Base-by-base conservation (phyloP, 768 basidiomycete genomes). In the Termitomyces sp. region DNA sequence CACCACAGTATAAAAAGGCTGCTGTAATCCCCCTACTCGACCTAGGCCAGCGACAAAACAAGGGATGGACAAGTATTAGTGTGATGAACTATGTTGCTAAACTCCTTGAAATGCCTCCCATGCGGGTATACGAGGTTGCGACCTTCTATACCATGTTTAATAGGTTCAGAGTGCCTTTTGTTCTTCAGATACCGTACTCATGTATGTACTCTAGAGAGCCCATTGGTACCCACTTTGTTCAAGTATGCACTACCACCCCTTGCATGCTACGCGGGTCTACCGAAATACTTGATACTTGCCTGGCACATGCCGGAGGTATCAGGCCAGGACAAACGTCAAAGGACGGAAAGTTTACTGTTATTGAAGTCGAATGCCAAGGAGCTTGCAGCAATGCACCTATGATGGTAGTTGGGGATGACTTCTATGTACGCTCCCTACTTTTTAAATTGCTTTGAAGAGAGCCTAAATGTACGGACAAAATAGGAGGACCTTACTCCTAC, bases 61-160 rank as follows among this genome's bases (percentile, higher is more conserved):
- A 96, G 64, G 93, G 92, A 65, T 99, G 93, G 92, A 98, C 96
- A 26, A 94, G 90, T 70, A 96, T 99, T 63, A 93, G 90, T 66
- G 94, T 96, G 60, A 99, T 99, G 97, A 98, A 99, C 76, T 92
- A 94, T 66, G 89, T 99, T 55, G 97, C 97, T 1, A 89, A 91
- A 63, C 77, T 96, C 33, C 81, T 98, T 32, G 93, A 90, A 66
- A 89, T 99, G 84, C 92, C 90, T 10, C 92, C 92, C 53, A 98
- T 99, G 97, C 90, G 97, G 10, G 97, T 98, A 2, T 99, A 99
- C 71, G 97, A 99, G 74, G 97, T 99, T 52, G 96, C 96, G 18
- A 95, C 94, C 14, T 99, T 99, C 77, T 99, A 99, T 74, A 99
- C 97, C 65, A 98, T 99, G 96, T 98, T 98, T 82, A 99, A 98